Evolutionary conservation across 106 monocot species (phyloP).

Genomic region (Phalaenopsis equestris): DNA sequence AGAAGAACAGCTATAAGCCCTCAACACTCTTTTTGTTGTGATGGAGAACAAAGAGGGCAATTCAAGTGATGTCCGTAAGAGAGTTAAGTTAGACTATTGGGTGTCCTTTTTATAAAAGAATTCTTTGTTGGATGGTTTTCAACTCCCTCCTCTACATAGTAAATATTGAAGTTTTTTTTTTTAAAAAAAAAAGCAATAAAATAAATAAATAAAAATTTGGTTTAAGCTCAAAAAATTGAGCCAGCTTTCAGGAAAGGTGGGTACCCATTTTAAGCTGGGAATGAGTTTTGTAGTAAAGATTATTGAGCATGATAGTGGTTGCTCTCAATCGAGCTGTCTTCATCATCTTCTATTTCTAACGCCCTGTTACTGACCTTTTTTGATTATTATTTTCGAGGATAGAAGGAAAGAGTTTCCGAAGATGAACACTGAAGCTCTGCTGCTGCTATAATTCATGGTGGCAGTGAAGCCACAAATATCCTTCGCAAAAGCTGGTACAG

Average conservation of each 20-base stretch:
- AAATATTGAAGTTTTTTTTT: background rate
- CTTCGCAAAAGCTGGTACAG: conserved; percentile 2
- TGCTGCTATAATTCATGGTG: background rate
- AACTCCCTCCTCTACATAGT: too few relatives aligned
- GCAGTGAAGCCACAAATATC: background rate
- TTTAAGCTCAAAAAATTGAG: too few relatives aligned
- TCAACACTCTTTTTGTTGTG: too few relatives aligned
- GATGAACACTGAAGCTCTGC: background rate
- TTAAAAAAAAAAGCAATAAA: background rate
- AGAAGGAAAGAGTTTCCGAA: background rate
- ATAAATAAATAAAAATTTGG: background rate
- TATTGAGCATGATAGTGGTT: background rate
- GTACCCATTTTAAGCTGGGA: background rate
- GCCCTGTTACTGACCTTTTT: background rate
- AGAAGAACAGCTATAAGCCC: background rate
- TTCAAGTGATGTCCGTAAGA: too few relatives aligned
- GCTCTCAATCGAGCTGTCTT: background rate
- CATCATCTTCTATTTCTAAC: background rate
- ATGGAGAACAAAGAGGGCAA: too few relatives aligned
- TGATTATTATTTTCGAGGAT: background rate
- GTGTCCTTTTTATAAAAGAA: too few relatives aligned
- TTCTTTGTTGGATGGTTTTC: too few relatives aligned
- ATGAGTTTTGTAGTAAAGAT: background rate
- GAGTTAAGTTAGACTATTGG: too few relatives aligned
- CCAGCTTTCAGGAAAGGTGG: background rate